Conservation (phyloP, 2,329 filamentous ascomycete genomes). For the Incumbomyces lentus region DNA sequence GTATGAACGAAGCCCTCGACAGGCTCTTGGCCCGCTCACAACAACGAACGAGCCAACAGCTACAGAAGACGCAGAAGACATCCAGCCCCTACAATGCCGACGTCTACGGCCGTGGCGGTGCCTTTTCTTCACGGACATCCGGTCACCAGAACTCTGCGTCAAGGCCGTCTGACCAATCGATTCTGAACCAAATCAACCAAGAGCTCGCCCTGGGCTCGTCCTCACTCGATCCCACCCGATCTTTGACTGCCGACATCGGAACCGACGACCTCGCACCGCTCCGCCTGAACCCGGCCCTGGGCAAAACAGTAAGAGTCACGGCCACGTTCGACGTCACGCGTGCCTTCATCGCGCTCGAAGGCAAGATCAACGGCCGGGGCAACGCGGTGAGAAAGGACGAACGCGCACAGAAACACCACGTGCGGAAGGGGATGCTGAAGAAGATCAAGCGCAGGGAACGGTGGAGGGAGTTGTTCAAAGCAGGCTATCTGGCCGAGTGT, state of each 20-base stretch:
- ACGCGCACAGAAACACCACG: slow-evolving; percentile 30
- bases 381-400: slow-evolving; percentile 28
- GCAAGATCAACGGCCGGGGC: slow-evolving; percentile 13
- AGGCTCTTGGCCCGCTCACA: neutral
- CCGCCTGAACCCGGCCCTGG: slow-evolving; percentile 22
- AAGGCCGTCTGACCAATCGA: neutral
- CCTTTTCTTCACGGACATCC: neutral
- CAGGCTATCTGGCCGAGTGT: slow-evolving; percentile 34
- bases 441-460: slow-evolving; percentile 30
- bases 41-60: neutral
- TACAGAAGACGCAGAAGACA: neutral
- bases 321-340: slow-evolving; percentile 17
- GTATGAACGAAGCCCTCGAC: neutral
- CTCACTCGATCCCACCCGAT: too few species aligned
- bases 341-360: slow-evolving; percentile 21
- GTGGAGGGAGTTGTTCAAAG: slow-evolving; percentile 37
- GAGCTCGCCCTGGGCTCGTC: too few species aligned
- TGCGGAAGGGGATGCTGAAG: slow-evolving; percentile 31
- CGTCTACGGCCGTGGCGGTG: slow-evolving; percentile 1
- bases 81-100: neutral
- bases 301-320: slow-evolving; percentile 19
- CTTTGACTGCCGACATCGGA: neutral
- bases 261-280: slow-evolving; percentile 2
- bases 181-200: neutral
- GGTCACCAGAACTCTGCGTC: neutral